Base-by-base conservation (phyloP, 176 grass and related monocot genomes). In the Ampelocalamus luodianensis region DNA sequence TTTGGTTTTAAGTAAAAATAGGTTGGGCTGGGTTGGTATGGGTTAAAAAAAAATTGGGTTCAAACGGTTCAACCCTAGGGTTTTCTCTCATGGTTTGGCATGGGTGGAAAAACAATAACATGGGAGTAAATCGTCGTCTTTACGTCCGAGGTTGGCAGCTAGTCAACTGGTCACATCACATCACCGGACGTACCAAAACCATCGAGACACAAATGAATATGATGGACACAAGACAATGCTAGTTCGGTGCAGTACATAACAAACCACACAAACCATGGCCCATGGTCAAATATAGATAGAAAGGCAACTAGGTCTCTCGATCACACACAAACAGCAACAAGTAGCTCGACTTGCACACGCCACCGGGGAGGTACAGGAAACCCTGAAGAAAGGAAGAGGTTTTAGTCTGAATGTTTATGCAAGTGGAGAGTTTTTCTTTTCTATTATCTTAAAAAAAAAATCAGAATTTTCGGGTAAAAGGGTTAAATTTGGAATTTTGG, bases 281-380 rank as follows among this genome's bases (percentile, higher is more conserved):
- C 26, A 32, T 32, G 27, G 61, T 62, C 59, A 32, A 13, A 29
- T 16, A 64, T 16, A 66, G 29, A 37, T 66, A 17, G 15, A 34
- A 36, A 9, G 6, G 3, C 29, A 29, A 1, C 29, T 8, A 8
- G 63, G 15, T 17, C 63, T 65, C 29, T 29, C 18, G 63, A 66
- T 37, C 49, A 38, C 15, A 10, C 38, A 48, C 40, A 48, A 48
- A 48, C 39, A 62, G 26, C 76, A 46, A n/a, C 34, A 59, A 8
- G 20, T 3, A 64, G 23, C 89, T 95, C 8, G 96, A 95, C 77
- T 74, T 82, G 91, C 93, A 98, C 65, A 95, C 66, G 8, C 96
- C 96, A 0, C 85, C 86, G 0, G 96, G 96, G 20, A 98, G 93
- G 71, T 85, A 73, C 0, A 90, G 83, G 62, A 90, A 85, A 45